A percentile compares a stretch with the other conserved stretches of the same genome.
These are phyloP conservation scores for Eustoma russellianum DNA, from an alignment of 257 asterid species.

Conservation along the genomic window DNA sequence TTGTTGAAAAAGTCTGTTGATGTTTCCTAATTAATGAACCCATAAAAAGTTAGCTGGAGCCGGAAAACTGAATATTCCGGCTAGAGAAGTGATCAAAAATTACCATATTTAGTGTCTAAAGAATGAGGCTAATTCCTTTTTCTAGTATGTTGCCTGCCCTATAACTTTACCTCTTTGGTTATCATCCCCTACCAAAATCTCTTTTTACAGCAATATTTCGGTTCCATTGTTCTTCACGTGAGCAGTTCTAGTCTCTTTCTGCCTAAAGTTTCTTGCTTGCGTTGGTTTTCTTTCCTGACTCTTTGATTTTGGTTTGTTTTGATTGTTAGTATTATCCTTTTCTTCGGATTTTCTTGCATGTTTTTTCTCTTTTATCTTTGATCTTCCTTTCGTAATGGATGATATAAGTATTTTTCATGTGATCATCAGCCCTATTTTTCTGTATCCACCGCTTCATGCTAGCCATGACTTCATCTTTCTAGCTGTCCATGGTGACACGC, in stretches of 20 bases:
- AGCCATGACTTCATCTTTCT: too few species aligned
- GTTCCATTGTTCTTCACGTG: slow-evolving; percentile 5
- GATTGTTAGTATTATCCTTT: slow-evolving; percentile 1
- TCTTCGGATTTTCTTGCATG: neutral
- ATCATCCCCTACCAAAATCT: neutral
- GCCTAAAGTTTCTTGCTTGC: slow-evolving; percentile 3
- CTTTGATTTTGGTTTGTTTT: neutral
- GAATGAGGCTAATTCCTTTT: neutral
- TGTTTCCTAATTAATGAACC: neutral
- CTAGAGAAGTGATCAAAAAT: neutral
- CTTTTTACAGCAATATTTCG: neutral
- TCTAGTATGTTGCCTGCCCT: slow-evolving; percentile 1
- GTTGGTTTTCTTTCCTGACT: neutral
- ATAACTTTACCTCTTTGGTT: slow-evolving; percentile 1
- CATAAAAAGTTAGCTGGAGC: neutral
- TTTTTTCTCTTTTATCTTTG: slow-evolving; percentile 2
- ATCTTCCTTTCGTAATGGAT: neutral
- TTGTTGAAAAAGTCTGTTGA: slow-evolving; percentile 3
- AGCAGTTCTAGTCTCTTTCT: neutral
- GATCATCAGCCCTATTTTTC: too few species aligned
- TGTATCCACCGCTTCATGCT: too few species aligned
- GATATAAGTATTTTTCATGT: neutral
- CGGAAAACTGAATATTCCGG: slow-evolving; percentile 10
- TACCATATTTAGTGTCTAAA: neutral
- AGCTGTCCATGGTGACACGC: too few species aligned